Conservation (phyloP, 1,284 basidiomycete species). For the Cryptococcus jaspeensis region DNA sequence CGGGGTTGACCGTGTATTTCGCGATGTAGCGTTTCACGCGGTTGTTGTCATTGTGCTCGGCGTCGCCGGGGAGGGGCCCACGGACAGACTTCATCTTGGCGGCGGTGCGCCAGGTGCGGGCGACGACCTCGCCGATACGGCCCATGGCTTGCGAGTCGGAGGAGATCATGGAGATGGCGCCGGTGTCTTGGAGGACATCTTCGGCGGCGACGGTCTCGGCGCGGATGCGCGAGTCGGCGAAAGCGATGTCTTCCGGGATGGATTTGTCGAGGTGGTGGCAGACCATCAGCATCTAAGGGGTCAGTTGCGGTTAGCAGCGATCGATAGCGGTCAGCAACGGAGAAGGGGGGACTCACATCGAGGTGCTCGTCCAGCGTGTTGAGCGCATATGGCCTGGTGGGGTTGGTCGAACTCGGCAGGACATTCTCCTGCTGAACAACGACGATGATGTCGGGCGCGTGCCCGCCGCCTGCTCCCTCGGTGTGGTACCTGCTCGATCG, state of each 20-base stretch:
- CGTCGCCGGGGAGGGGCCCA: constrained; percentile 74
- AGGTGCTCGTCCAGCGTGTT: constrained; percentile 98
- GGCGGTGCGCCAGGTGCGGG: constrained; percentile 94
- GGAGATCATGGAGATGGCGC: constrained; percentile 94
- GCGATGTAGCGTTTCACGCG: constrained; percentile 96
- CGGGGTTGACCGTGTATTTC: constrained; percentile 98
- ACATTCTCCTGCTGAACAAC: constrained; percentile 89
- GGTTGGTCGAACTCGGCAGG: constrained; percentile 96
- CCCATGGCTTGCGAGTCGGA: constrained; percentile 99
- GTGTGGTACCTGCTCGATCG: constrained; percentile 66
- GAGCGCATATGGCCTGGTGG: constrained; percentile 84
- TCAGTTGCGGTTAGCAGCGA: neutral
- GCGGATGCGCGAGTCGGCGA: constrained; percentile 95
- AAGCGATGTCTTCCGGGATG: constrained; percentile 92
- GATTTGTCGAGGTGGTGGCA: constrained; percentile 85
- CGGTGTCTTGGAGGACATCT: constrained; percentile 90
- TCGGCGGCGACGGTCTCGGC: constrained; percentile 97
- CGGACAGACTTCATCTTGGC: constrained; percentile 84
- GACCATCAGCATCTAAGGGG: constrained; percentile 81
- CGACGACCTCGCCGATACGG: constrained; percentile 89
- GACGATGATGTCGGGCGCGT: constrained; percentile 96
- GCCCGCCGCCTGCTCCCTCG: constrained; percentile 92
- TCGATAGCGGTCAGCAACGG: neutral
- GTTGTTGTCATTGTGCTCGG: constrained; percentile 73
- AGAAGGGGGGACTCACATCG: constrained; percentile 63